Base-by-base conservation (phyloP, 345 rosid genomes). In the Citrus mangshanensis region DNA sequence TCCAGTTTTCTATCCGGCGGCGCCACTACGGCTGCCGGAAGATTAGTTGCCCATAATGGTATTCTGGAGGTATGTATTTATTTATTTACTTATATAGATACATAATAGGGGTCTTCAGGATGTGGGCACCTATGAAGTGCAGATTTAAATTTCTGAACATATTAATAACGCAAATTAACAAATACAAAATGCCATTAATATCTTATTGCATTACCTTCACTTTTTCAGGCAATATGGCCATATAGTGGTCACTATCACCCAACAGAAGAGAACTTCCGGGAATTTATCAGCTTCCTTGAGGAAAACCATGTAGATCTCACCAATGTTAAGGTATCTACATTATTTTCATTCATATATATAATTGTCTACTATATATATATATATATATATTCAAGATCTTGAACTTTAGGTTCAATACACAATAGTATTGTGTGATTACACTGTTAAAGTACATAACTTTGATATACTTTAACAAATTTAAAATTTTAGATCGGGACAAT, bases 241-340 rank as follows among this genome's bases (percentile, higher is more conserved):
- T 94, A 96, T 71, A 96, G 99, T 64, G 99, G 99, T 65, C 99
- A 96, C 81, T 96, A 96, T 81, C 98, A 66, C 71, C 99, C 99
- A 12, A 96, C 97, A 0, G 98, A 94, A 65, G 99, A 91, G n/a
- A 92, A 96, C 66, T 94, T 96, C 83, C 79, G 37, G 84, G 99
- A 91, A 63, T 96, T 94, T 81, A 84, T 94, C 9, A 71, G 77
- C 73, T 96, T 90, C 78, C 93, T 96, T 19, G 76, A 82, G 71
- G 97, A 91, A 34, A 84, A 94, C 64, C 35, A 84, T 10, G 95
- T 96, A 2, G 91, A 96, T 81, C 97, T 96, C 73, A 84, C 91
- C 69, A 81, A 89, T 59, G 99, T 94, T 10, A 91, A 93, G 99
- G 99, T 96, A 82, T 2, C 12, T 7, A 22, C 2, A 37, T 28